These are phyloP conservation scores for Nectriaceae sp. DNA, from an alignment of 2,329 filamentous ascomycete genomes.

Conservation along the genomic window DNA sequence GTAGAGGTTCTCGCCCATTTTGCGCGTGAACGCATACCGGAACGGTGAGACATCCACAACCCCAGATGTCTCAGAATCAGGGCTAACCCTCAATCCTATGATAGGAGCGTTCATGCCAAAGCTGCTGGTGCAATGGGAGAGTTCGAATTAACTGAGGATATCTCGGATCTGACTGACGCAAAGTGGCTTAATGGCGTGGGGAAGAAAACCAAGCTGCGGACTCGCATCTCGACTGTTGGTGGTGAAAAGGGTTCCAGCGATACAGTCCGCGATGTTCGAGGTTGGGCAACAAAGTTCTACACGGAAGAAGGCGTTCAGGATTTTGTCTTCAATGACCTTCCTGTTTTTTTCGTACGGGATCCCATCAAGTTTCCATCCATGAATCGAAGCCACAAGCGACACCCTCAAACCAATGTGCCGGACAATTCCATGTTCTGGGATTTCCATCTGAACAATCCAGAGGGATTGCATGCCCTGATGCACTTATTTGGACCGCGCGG, in stretches of 20 bases:
- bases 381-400: slow-evolving; percentile 46
- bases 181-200: slow-evolving; percentile 55
- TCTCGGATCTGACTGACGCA: slow-evolving; percentile 56
- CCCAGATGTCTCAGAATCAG: too few species aligned
- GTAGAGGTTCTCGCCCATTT: slow-evolving; percentile 60
- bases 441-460: slow-evolving; percentile 39
- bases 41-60: slow-evolving; percentile 34
- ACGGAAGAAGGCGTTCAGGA: slow-evolving; percentile 61
- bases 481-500: slow-evolving; percentile 49
- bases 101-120: slow-evolving; percentile 39
- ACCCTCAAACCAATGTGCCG: slow-evolving; percentile 43
- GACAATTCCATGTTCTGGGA: slow-evolving; percentile 44
- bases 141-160: slow-evolving; percentile 59
- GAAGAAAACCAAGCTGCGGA: slow-evolving; percentile 58
- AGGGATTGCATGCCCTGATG: slow-evolving; percentile 46
- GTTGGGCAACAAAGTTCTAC: slow-evolving; percentile 61
- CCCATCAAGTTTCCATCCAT: slow-evolving; percentile 49
- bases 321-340: slow-evolving; percentile 47
- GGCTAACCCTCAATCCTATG: too few species aligned
- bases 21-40: slow-evolving; percentile 59
- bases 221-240: slow-evolving; percentile 72
- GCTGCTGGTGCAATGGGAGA: slow-evolving; percentile 51
- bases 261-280: slow-evolving; percentile 68
- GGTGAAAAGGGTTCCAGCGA: slow-evolving; percentile 68
- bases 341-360: slow-evolving; percentile 49